These are phyloP conservation scores for Coemansia sp. DNA, from an alignment of 192 early-diverging fungal genomes.

Conservation along the genomic window DNA sequence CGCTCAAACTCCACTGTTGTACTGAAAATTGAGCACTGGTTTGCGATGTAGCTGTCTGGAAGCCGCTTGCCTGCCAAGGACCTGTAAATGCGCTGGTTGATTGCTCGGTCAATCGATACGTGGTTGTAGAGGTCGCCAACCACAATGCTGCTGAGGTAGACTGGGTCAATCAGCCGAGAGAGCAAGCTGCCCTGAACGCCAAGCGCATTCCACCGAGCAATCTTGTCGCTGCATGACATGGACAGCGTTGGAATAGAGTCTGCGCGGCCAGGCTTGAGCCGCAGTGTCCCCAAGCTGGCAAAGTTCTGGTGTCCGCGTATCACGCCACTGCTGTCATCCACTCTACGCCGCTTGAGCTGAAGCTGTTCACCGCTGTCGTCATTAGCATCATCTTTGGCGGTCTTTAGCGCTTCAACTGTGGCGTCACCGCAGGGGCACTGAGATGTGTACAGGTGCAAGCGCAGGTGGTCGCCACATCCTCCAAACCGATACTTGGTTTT, in stretches of 20 bases:
- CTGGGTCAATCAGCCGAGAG: constrained; percentile 58
- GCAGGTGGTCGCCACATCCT: not conserved
- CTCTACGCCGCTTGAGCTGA: constrained; percentile 14
- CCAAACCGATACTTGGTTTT: constrained; percentile 2
- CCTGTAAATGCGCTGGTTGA: constrained; percentile 52
- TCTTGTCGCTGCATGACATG: constrained; percentile 79
- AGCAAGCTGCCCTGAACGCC: constrained; percentile 75
- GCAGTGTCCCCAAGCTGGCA: constrained; percentile 1
- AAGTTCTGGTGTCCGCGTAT: constrained; percentile 23
- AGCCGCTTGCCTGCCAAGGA: not conserved
- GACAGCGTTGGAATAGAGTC: constrained; percentile 46
- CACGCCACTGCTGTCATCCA: not conserved
- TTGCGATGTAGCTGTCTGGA: constrained; percentile 9
- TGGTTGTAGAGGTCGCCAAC: constrained; percentile 70
- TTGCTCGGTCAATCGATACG: constrained; percentile 60
- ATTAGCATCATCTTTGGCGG: not conserved
- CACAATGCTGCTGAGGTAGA: constrained; percentile 64
- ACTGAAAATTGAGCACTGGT: constrained; percentile 7
- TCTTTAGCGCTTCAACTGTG: constrained; percentile 8
- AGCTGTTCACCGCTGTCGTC: not conserved
- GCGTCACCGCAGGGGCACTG: constrained; percentile 47
- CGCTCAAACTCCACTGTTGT: constrained; percentile 30
- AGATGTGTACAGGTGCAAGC: constrained; percentile 35
- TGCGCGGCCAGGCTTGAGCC: constrained; percentile 43
- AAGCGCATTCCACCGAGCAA: constrained; percentile 82